These are phyloP conservation scores for Dianthus caryophyllus DNA, from an alignment of 148 eudicot genomes.

Conservation along the genomic window DNA sequence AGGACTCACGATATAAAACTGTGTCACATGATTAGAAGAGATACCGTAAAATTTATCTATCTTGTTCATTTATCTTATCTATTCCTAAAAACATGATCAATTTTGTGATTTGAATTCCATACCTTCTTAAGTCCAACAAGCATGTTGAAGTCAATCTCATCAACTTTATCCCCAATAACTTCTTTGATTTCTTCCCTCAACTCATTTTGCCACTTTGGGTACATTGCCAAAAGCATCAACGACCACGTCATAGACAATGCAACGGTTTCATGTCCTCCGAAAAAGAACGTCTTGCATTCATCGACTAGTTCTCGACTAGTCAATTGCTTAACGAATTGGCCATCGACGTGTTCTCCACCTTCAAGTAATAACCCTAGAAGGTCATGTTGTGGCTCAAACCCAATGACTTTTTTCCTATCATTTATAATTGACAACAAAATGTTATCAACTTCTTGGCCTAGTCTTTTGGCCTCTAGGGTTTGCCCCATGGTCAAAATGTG, in stretches of 20 bases:
- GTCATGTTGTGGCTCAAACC: conserved; percentile 40
- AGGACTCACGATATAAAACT: no score
- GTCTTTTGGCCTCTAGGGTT: conserved; percentile 49
- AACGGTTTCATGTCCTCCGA: conserved; percentile 84
- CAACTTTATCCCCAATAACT: conserved; percentile 59
- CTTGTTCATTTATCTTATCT: no score
- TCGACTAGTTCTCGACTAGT: conserved; percentile 62
- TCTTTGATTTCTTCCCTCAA: conserved; percentile 66
- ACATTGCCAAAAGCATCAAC: conserved; percentile 52
- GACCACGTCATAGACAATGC: conserved; percentile 82
- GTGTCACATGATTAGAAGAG: no score
- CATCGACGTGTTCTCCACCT: conserved; percentile 26
- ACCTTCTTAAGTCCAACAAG: conserved; percentile 79
- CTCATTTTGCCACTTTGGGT: conserved; percentile 71
- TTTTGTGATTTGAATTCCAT: no score
- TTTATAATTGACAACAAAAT: conserved; percentile 51
- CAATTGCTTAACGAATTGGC: conserved; percentile 33
- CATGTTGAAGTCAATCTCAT: conserved; percentile 54
- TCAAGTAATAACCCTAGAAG: conserved; percentile 63
- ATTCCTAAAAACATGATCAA: no score
- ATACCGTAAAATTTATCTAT: no score
- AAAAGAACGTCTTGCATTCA: conserved; percentile 91
- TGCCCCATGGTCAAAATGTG: conserved; percentile 38
- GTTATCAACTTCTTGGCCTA: conserved; percentile 69
- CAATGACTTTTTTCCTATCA: conserved; percentile 35